phyloP scores from a whole-genome alignment of 139 green algal genomes.

The Zygnema circumcarinatum region DNA sequence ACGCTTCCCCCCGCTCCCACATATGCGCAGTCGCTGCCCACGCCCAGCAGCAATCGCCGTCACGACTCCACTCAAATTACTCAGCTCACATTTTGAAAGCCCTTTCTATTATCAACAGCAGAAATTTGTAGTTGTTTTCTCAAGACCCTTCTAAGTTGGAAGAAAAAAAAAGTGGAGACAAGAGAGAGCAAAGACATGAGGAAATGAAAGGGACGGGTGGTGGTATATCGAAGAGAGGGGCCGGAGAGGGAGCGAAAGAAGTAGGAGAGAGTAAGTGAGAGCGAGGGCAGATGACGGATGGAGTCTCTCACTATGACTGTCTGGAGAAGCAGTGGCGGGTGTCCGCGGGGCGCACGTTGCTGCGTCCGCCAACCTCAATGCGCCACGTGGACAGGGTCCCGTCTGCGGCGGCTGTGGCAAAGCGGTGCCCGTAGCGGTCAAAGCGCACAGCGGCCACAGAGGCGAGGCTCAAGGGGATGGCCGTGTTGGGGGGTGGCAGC shows the following conservation, averaged over 20 bases:
- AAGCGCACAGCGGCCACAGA: conserved; percentile 36
- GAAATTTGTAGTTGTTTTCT: neutral
- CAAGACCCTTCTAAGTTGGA: neutral
- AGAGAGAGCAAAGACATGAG: no score
- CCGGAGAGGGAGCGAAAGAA: no score
- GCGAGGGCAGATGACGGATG: no score
- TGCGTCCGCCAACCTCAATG: conserved; percentile 45
- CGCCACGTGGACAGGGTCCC: conserved; percentile 53
- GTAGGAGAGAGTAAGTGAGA: no score
- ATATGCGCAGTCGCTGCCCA: conserved; percentile 33
- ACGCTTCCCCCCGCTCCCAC: conserved; percentile 45
- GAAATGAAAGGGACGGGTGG: no score
- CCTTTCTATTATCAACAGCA: neutral
- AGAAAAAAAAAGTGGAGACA: neutral
- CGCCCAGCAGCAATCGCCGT: no score
- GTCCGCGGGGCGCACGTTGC: conserved; percentile 38
- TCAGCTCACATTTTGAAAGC: no score
- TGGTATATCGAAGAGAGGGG: no score
- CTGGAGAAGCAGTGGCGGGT: conserved; percentile 50
- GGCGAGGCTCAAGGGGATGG: conserved; percentile 25
- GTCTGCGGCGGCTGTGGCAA: conserved; percentile 40
- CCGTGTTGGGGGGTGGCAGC: conserved; percentile 20
- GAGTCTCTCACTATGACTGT: conserved; percentile 23
- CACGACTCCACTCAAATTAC: no score
- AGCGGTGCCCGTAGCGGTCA: conserved; percentile 46